A percentile compares a stretch with the other conserved stretches of the same genome.
Conservation (phyloP, 371 early-diverging fungal species). For the Syncephalastrum contaminatum region DNA sequence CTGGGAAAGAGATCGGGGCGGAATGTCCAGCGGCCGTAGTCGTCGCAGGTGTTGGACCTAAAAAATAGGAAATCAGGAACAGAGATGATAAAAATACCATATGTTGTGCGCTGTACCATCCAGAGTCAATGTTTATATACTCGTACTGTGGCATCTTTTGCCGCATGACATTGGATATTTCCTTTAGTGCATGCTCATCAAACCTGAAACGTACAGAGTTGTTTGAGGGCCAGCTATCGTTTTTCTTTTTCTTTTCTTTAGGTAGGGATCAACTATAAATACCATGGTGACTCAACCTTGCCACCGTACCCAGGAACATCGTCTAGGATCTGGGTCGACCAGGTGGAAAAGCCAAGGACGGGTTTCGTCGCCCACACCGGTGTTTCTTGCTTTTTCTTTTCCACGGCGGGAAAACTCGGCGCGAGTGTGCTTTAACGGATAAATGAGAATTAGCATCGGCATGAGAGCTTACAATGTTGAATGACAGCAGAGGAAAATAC, state of each 20-base stretch:
- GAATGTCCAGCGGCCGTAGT: conserved; percentile 40
- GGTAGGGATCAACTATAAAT: conserved; percentile 2
- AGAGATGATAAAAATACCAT: too few species aligned
- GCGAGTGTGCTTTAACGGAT: too few species aligned
- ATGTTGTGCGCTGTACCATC: conserved; percentile 28
- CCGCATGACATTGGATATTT: conserved; percentile 39
- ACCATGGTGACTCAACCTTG: conserved; percentile 36
- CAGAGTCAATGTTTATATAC: conserved; percentile 48
- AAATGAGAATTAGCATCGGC: too few species aligned
- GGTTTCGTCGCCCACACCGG: conserved; percentile 36
- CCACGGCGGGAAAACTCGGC: too few species aligned
- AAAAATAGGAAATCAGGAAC: not conserved
- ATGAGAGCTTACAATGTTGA: too few species aligned
- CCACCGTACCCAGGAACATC: conserved; percentile 47
- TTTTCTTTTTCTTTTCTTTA: not conserved
- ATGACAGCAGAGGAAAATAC: too few species aligned
- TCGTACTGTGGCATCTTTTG: conserved; percentile 39
- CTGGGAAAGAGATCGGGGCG: conserved; percentile 38
- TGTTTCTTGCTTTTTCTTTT: too few species aligned
- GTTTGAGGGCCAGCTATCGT: not conserved
- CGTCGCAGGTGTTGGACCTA: conserved; percentile 40
- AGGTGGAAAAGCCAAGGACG: conserved; percentile 44
- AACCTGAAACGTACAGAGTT: conserved; percentile 25
- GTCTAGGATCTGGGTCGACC: conserved; percentile 46
- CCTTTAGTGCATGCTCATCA: conserved; percentile 28